Percentiles rank a stretch among this genome's conserved stretches.
Evolutionary conservation across 2,329 filamentous ascomycete species (phyloP).

Genomic region (Alternaria rosae): DNA sequence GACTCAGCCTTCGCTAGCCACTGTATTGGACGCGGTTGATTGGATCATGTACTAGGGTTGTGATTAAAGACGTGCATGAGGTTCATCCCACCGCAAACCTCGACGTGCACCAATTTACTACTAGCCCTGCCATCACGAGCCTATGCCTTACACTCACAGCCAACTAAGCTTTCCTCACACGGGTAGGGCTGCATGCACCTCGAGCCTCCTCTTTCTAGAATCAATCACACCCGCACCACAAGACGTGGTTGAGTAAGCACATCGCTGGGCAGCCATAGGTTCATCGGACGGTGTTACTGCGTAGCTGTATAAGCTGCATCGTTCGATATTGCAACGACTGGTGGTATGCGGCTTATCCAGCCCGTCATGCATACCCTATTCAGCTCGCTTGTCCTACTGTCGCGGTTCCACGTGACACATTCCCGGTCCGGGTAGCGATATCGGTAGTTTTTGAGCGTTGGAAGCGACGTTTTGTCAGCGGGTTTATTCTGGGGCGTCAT

Average conservation of each 20-base stretch:
- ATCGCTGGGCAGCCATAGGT: background rate
- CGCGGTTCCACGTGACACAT: slow-evolving; percentile 1
- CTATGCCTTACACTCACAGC: background rate
- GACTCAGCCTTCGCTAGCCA: background rate
- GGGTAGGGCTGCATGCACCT: slow-evolving; percentile 2
- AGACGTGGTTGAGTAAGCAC: slow-evolving; percentile 1
- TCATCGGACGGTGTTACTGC: background rate
- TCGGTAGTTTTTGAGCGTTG: slow-evolving; percentile 1
- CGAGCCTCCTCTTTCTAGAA: slow-evolving; percentile 1
- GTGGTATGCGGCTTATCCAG: background rate
- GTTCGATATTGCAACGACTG: background rate
- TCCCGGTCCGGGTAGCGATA: background rate
- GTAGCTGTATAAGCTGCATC: background rate
- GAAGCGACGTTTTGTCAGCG: slow-evolving; percentile 1
- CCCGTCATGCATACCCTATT: background rate
- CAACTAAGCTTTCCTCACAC: background rate
- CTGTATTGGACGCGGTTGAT: background rate
- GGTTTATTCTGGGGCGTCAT: background rate
- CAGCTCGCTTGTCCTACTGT: background rate
- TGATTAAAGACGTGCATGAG: background rate
- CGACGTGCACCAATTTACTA: background rate
- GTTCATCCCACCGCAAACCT: background rate
- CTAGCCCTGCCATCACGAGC: background rate
- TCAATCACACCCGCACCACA: background rate
- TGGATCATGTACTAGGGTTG: background rate